Percentiles rank a stretch among this genome's conserved stretches.
phyloP scores from a whole-genome alignment of 805 yeast genomes.

The Candida argentea region DNA sequence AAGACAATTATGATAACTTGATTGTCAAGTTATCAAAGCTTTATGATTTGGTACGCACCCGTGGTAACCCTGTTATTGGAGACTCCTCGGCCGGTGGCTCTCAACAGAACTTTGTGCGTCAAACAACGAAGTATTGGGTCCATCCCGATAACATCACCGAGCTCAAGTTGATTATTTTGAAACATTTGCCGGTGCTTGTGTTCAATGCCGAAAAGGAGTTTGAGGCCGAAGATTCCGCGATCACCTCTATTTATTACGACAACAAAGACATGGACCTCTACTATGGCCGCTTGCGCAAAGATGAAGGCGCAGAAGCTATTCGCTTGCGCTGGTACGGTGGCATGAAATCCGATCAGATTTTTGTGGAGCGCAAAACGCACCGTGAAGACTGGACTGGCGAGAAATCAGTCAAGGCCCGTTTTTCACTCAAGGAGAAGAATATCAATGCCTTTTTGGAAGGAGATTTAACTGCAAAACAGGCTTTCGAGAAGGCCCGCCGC shows the following conservation, averaged over 20 bases:
- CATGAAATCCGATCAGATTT: constrained; percentile 84
- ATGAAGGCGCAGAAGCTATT: constrained; percentile 98
- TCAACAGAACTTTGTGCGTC: constrained; percentile 96
- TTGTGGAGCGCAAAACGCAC: constrained; percentile 95
- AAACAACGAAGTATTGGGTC: constrained; percentile 98
- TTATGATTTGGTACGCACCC: constrained; percentile 87
- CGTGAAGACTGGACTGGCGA: constrained; percentile 99
- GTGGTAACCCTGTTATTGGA: constrained; percentile 92
- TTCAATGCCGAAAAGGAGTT: constrained; percentile 95
- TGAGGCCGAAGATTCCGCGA: constrained; percentile 89
- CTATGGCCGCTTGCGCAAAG: constrained; percentile 88
- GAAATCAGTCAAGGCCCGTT: constrained; percentile 96
- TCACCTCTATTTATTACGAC: constrained; percentile 94
- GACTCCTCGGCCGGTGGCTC: constrained; percentile 97
- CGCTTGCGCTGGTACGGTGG: constrained; percentile 99
- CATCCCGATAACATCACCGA: constrained; percentile 98
- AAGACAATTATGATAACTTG: constrained; percentile 83
- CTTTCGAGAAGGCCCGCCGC: constrained; percentile 83
- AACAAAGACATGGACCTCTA: constrained; percentile 82
- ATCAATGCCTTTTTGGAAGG: constrained; percentile 82
- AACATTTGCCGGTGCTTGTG: constrained; percentile 93
- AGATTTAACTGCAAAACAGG: constrained; percentile 76
- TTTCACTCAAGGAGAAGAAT: constrained; percentile 82
- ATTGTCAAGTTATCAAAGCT: constrained; percentile 83
- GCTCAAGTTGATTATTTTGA: constrained; percentile 80